Evolutionary conservation across 306 rosid genomes (phyloP).

Genomic region (Gynostemma pentaphyllum): DNA sequence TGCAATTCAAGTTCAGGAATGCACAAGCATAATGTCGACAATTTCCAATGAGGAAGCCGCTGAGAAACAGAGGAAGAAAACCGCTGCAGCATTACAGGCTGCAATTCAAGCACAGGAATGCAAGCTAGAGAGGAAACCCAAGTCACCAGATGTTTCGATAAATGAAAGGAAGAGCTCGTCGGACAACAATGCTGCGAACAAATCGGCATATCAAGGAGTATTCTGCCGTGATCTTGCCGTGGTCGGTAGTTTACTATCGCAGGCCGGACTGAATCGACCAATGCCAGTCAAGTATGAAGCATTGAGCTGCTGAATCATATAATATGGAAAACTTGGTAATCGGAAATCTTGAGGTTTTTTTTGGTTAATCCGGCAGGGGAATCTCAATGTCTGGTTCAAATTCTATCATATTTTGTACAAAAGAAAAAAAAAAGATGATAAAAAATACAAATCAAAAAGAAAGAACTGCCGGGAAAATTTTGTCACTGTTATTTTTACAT

Average conservation of each 20-base stretch:
- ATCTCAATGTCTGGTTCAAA: constrained; percentile 21
- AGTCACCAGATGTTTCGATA: constrained; percentile 6
- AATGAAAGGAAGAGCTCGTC: constrained; percentile 2
- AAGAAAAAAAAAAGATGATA: constrained; percentile 10
- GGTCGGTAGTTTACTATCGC: constrained; percentile 74
- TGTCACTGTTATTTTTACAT: constrained; percentile 30
- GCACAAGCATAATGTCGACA: constrained; percentile 42
- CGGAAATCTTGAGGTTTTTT: constrained; percentile 22
- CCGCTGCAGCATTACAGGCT: constrained; percentile 36
- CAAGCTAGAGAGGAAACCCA: constrained; percentile 18
- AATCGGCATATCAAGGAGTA: constrained; percentile 60
- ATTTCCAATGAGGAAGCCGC: constrained; percentile 67
- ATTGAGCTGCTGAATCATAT: constrained; percentile 49
- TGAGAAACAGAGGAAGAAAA: constrained; percentile 56
- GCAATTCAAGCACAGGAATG: constrained; percentile 28
- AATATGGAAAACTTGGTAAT: constrained; percentile 3
- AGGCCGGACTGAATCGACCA: constrained; percentile 65
- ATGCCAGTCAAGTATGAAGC: constrained; percentile 83
- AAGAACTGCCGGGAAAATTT: constrained; percentile 62
- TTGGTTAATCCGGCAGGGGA: constrained; percentile 22
- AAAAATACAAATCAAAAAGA: neutral
- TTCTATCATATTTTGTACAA: constrained; percentile 38
- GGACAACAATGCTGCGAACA: constrained; percentile 22
- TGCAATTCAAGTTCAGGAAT: constrained; percentile 43
- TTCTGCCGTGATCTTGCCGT: constrained; percentile 79